Evolutionary conservation across 352 stramenopile species (phyloP).

Genomic region (Pythium sp.): DNA sequence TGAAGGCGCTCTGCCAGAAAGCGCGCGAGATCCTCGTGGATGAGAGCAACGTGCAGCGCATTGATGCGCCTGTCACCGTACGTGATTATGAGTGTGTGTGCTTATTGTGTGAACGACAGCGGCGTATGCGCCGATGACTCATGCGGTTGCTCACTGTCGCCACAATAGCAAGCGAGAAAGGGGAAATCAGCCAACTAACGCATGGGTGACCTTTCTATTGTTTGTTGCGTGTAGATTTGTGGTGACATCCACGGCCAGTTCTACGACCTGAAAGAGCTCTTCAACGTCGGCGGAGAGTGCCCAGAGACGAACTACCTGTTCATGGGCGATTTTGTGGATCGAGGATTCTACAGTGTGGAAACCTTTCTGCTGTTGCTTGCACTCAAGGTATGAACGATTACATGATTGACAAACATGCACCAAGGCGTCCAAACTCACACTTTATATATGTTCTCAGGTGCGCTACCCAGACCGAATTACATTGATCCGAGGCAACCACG

Average conservation of each 20-base stretch:
- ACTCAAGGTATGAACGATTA: conserved; percentile 88
- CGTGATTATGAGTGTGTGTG: conserved; percentile 20
- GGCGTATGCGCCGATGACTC: not conserved
- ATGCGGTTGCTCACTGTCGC: not conserved
- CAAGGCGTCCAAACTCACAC: not conserved
- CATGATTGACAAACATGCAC: not conserved
- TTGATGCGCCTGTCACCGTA: conserved; percentile 98
- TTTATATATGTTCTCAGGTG: conserved; percentile 37
- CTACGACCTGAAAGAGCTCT: conserved; percentile 98
- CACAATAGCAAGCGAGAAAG: not conserved
- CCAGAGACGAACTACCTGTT: conserved; percentile 99
- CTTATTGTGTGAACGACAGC: not conserved
- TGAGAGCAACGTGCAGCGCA: conserved; percentile 99
- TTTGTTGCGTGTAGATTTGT: conserved; percentile 89
- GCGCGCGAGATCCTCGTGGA: conserved; percentile 98
- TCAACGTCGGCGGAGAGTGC: conserved; percentile 98
- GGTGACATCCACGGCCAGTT: conserved; percentile 99
- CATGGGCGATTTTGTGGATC: conserved; percentile 99
- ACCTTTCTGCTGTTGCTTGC: conserved; percentile 98
- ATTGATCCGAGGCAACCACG: conserved; percentile 91
- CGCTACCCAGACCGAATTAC: conserved; percentile 99
- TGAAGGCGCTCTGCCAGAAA: conserved; percentile 97
- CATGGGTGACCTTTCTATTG: conserved; percentile 6
- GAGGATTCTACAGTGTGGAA: conserved; percentile 99
- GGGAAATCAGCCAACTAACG: not conserved